Percentiles rank a stretch among this genome's conserved stretches.
Evolutionary conservation across 2,329 filamentous ascomycete species (phyloP).

Genomic region (Claviceps sp.): DNA sequence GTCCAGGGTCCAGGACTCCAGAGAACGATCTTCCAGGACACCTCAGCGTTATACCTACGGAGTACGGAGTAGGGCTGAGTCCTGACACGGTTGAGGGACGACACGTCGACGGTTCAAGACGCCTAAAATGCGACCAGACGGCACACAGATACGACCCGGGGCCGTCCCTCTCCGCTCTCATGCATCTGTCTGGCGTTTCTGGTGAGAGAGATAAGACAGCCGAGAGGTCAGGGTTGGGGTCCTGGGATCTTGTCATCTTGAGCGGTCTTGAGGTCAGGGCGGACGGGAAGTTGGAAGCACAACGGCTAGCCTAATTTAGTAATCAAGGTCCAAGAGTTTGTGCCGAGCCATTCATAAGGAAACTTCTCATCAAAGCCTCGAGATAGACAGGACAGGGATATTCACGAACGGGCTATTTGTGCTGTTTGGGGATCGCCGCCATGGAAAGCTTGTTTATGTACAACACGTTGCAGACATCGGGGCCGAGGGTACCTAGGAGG

Average conservation of each 20-base stretch:
- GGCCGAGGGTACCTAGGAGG: too few relatives aligned
- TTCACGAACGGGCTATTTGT: too few relatives aligned
- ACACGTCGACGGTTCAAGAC: neutral
- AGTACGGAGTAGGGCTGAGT: neutral
- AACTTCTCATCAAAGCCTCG: too few relatives aligned
- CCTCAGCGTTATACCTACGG: neutral
- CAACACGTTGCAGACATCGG: too few relatives aligned
- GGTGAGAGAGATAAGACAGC: neutral
- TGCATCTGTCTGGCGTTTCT: neutral
- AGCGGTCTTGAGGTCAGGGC: neutral
- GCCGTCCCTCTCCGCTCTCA: neutral
- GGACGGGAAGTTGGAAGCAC: neutral
- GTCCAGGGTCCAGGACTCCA: neutral
- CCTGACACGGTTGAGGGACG: neutral
- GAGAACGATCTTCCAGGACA: neutral
- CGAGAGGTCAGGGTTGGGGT: too few relatives aligned
- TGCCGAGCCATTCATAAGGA: too few relatives aligned
- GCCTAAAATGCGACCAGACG: neutral
- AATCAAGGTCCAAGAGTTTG: neutral
- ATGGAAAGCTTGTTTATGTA: too few relatives aligned
- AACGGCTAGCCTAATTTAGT: neutral
- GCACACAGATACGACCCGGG: neutral
- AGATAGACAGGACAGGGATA: too few relatives aligned
- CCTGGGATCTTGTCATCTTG: neutral
- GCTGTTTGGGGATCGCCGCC: too few relatives aligned